phyloP scores from a whole-genome alignment of 306 rosid species.

The Erythrophleum fordii region DNA sequence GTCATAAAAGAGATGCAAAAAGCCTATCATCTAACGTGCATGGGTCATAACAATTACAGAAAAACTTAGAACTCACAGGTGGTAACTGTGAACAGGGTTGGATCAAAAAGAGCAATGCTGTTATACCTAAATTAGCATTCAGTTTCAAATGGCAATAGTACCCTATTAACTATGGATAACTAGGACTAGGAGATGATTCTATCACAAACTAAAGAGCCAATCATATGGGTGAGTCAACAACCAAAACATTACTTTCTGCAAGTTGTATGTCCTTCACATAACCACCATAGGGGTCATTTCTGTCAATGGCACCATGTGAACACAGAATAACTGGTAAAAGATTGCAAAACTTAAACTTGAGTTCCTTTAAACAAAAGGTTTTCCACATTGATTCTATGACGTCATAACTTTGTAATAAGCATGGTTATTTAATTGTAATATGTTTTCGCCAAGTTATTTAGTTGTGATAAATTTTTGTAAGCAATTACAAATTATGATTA shows the following conservation, averaged over 20 bases:
- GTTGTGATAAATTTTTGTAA: background rate
- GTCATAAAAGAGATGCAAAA: slow-evolving; percentile 41
- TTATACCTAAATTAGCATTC: background rate
- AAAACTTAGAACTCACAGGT: background rate
- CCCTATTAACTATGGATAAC: background rate
- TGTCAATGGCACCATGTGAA: background rate
- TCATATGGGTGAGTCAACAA: background rate
- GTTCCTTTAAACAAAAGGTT: background rate
- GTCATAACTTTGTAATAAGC: too few relatives aligned
- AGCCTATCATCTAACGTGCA: slow-evolving; percentile 13
- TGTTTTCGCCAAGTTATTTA: background rate
- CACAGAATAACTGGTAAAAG: background rate
- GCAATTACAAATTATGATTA: background rate
- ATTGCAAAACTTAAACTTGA: background rate
- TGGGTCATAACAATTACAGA: background rate
- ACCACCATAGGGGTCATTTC: background rate
- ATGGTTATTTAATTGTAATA: background rate
- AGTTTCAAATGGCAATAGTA: slow-evolving; percentile 11
- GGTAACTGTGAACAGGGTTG: background rate
- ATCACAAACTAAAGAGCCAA: slow-evolving; percentile 13
- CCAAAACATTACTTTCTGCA: background rate
- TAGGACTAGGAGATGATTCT: background rate
- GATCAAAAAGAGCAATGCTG: background rate
- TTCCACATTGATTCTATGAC: background rate
- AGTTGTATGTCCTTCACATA: background rate